These are phyloP conservation scores for Yamadazyma nakazawae DNA, from an alignment of 805 yeast species.

Conservation along the genomic window DNA sequence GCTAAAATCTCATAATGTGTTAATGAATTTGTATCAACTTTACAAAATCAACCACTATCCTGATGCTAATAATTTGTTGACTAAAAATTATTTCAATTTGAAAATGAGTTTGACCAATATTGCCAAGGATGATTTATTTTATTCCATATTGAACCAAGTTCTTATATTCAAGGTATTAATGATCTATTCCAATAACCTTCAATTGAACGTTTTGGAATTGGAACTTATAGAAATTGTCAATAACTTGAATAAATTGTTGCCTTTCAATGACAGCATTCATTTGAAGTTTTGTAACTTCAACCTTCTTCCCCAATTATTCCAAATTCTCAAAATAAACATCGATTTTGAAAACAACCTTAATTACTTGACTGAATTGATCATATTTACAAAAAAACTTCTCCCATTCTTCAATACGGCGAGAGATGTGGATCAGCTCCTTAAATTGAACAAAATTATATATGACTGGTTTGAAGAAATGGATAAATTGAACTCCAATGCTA, in stretches of 20 bases:
- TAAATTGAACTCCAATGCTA: slow-evolving; percentile 6
- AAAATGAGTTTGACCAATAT: slow-evolving; percentile 11
- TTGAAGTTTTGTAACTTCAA: slow-evolving; percentile 30
- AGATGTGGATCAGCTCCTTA: slow-evolving; percentile 10
- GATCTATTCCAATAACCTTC: slow-evolving; percentile 18
- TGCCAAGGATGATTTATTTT: slow-evolving; percentile 13
- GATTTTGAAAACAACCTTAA: slow-evolving; percentile 18
- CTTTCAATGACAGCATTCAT: slow-evolving; percentile 14
- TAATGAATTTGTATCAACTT: slow-evolving; percentile 11
- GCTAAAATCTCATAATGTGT: slow-evolving; percentile 16
- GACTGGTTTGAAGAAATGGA: slow-evolving; percentile 17
- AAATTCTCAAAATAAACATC: slow-evolving; percentile 25
- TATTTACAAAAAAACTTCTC: slow-evolving; percentile 59
- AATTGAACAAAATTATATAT: slow-evolving; percentile 11
- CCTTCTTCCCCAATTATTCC: slow-evolving; percentile 29
- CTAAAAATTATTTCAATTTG: slow-evolving; percentile 9
- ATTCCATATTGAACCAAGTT: slow-evolving; percentile 12
- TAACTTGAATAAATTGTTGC: slow-evolving; percentile 13
- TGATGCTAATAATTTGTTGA: slow-evolving; percentile 11
- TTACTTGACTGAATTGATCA: slow-evolving; percentile 21
- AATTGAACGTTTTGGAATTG: slow-evolving; percentile 12
- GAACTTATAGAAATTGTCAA: slow-evolving; percentile 19
- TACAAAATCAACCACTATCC: slow-evolving; percentile 15
- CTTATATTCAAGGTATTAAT: slow-evolving; percentile 22
- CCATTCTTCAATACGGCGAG: slow-evolving; percentile 24